Evolutionary conservation across 2,329 filamentous ascomycete genomes (phyloP), one percentile per base, ranked within the genome.

Genomic region (Fulvia fulva): DNA sequence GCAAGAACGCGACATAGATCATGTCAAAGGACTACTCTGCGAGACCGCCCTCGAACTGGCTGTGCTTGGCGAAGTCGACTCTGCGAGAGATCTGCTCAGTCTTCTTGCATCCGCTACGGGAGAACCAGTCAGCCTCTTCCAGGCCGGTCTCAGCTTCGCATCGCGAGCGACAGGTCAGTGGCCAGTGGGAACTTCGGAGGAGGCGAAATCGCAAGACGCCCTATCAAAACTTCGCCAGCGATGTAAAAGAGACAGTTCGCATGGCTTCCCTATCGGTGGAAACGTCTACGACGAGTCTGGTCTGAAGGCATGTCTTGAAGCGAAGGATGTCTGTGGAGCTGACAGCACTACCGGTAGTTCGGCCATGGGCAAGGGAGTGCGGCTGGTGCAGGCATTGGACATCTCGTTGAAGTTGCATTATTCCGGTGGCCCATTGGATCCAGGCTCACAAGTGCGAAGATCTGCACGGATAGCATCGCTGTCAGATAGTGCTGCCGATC

Each of bases 351-450:
- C 45, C 8, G 45, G 51, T 4, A 23, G 32, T 22, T 28, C 51
- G 16, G 45, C 51, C n/a, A 51, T 51, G 51, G 25, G 26, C 12
- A 55, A 58, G 26, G 41, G 51, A 5, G 23, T 43, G 12, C 25
- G 56, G 16, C 34, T 54, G 26, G 44, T 55, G 3, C 37, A 43
- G 25, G 51, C 56, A 2, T 45, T 55, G 9, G 56, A 58, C 2
- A 46, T 58, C 26, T 58, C 56, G 0, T 9, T 58, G 9, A 54
- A 21, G 32, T 32, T 58, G 3, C 41, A 30, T 41, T 41, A 19
- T n/a, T 19, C 37, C 8, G 37, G 37, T 7, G 37, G 14, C 14
- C 7, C 37, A 19, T 19, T n/a, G 9, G 30, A 19, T 7, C 7
- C 37, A 41, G 37, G 8, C 8, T 3, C 37, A 1, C 14, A 4